A percentile compares a stretch with the other conserved stretches of the same genome.
Conservation (phyloP, 495 filamentous ascomycete species). For the Tuber calosporum region DNA sequence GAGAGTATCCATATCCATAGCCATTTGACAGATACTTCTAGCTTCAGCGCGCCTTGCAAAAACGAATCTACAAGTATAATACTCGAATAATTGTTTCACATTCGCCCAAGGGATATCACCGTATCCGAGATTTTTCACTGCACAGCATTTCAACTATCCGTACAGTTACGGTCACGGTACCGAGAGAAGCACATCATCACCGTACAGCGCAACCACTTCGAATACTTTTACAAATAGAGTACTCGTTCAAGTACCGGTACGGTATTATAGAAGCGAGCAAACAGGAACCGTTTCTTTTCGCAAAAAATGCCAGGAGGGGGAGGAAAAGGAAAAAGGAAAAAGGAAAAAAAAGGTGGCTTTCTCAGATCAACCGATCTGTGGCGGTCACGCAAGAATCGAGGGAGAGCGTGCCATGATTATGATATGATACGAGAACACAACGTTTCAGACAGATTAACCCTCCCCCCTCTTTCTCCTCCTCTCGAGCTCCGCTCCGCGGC, state of each 20-base stretch:
- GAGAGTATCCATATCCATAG: too few species aligned
- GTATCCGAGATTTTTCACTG: too few species aligned
- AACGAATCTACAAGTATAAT: too few species aligned
- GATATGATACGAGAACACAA: too few species aligned
- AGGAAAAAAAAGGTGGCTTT: constrained; percentile 1
- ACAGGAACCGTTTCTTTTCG: not conserved
- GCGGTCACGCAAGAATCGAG: constrained; percentile 2
- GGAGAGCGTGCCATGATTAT: too few species aligned
- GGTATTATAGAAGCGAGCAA: too few species aligned
- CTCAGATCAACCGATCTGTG: constrained; percentile 1
- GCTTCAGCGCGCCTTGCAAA: too few species aligned
- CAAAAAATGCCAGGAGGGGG: not conserved
- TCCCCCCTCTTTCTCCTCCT: not conserved
- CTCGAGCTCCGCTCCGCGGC: constrained; percentile 1
- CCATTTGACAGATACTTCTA: too few species aligned
- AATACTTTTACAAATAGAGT: not conserved
- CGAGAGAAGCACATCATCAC: not conserved
- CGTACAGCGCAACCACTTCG: not conserved
- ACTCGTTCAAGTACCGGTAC: too few species aligned
- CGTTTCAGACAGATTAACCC: not conserved
- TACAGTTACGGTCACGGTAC: not conserved
- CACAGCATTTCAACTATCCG: not conserved
- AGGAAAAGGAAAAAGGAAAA: not conserved
- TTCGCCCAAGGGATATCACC: too few species aligned
- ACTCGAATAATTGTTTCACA: too few species aligned